These are phyloP conservation scores for Saccharomyces eubayanus DNA, from an alignment of 805 yeast species.

Conservation along the genomic window DNA sequence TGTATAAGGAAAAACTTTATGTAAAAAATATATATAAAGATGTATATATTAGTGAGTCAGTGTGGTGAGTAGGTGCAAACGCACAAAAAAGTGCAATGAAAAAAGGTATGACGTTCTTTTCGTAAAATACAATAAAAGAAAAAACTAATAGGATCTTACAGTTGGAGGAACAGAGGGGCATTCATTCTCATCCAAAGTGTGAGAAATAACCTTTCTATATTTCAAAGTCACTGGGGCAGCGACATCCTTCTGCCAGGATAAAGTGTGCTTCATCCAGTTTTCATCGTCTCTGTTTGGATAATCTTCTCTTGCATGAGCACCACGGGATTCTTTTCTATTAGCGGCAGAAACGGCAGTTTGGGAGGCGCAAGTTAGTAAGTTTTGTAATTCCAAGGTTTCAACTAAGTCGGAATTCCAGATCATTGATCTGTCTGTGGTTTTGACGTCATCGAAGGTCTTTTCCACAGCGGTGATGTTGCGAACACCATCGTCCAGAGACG, in stretches of 20 bases:
- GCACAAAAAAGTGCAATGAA: not conserved
- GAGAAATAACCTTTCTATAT: constrained; percentile 77
- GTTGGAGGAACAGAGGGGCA: constrained; percentile 97
- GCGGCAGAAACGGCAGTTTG: constrained; percentile 94
- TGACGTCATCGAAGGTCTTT: constrained; percentile 61
- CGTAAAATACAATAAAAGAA: not conserved
- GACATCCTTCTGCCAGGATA: constrained; percentile 75
- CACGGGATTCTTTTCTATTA: constrained; percentile 94
- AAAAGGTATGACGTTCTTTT: not conserved
- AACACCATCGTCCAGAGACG: constrained; percentile 86
- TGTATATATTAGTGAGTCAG: not conserved
- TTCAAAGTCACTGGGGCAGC: constrained; percentile 67
- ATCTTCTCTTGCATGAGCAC: constrained; percentile 99
- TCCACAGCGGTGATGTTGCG: constrained; percentile 67
- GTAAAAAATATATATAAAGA: not conserved
- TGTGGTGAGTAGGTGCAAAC: not conserved
- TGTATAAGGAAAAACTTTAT: not conserved
- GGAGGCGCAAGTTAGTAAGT: constrained; percentile 91
- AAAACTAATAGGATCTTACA: constrained; percentile 76
- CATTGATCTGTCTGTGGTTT: constrained; percentile 93
- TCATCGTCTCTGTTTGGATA: constrained; percentile 92
- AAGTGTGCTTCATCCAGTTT: constrained; percentile 96
- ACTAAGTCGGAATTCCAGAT: constrained; percentile 97
- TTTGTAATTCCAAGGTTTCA: constrained; percentile 92
- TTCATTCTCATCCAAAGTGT: constrained; percentile 83